A percentile compares a stretch with the other conserved stretches of the same genome.
These are phyloP conservation scores for Heliosperma pusillum DNA, from an alignment of 148 eudicot genomes.

Conservation along the genomic window DNA sequence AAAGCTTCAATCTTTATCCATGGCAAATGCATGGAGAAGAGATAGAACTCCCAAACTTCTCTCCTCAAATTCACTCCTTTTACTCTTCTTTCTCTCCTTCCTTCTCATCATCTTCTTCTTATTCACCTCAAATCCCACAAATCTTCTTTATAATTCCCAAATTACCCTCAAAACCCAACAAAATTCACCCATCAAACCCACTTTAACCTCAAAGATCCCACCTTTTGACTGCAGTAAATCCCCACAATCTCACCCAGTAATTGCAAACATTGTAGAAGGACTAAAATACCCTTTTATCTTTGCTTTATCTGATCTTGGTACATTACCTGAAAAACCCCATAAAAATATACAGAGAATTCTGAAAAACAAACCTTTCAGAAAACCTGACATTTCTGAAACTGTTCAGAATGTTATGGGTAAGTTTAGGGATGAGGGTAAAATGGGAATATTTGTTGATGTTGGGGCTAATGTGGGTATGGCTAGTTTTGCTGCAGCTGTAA, in stretches of 20 bases:
- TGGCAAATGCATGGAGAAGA: slow-evolving; percentile 91
- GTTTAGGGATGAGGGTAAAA: slow-evolving; percentile 39
- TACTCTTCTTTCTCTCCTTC: slow-evolving; percentile 52
- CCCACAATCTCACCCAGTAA: slow-evolving; percentile 79
- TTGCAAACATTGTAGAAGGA: slow-evolving; percentile 75
- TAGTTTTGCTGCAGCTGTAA: slow-evolving; percentile 82
- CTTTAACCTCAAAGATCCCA: slow-evolving; percentile 29
- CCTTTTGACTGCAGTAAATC: slow-evolving; percentile 70
- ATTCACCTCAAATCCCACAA: slow-evolving; percentile 34
- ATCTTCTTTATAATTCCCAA: slow-evolving; percentile 25
- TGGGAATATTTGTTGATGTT: slow-evolving; percentile 76
- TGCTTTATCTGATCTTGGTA: slow-evolving; percentile 74
- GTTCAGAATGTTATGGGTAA: slow-evolving; percentile 63
- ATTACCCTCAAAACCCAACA: slow-evolving; percentile 17
- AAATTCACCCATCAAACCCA: slow-evolving; percentile 11
- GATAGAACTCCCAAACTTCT: slow-evolving; percentile 49
- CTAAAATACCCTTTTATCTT: slow-evolving; percentile 68
- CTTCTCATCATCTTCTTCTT: slow-evolving; percentile 51
- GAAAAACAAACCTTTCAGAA: slow-evolving; percentile 66
- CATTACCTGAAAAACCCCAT: slow-evolving; percentile 79
- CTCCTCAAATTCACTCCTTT: slow-evolving; percentile 39
- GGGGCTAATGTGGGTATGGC: slow-evolving; percentile 99
- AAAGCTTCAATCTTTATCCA: slow-evolving; percentile 21
- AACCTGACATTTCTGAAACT: slow-evolving; percentile 74
- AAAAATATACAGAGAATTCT: slow-evolving; percentile 74